Evolutionary conservation across 345 rosid genomes (phyloP).

Genomic region (Iberis pinnata): DNA sequence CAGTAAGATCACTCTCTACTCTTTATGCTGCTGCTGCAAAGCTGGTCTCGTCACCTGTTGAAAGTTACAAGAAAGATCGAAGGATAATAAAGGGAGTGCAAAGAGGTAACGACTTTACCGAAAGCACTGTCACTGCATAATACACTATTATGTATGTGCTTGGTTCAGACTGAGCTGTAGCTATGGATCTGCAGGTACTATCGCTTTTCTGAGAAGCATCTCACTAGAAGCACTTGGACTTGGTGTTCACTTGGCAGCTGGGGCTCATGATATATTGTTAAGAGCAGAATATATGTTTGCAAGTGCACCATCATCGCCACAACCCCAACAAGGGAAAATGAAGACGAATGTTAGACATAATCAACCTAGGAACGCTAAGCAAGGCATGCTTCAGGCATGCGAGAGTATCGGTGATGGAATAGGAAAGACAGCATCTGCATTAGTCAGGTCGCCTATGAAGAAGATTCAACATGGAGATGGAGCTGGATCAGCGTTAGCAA

Average conservation of each 20-base stretch:
- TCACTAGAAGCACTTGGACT: slow-evolving; percentile 92
- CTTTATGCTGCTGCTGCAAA: slow-evolving; percentile 74
- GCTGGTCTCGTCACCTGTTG: slow-evolving; percentile 78
- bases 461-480: slow-evolving; percentile 78
- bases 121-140: slow-evolving; percentile 1
- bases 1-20: slow-evolving; percentile 69
- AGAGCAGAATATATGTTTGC: slow-evolving; percentile 64
- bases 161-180: slow-evolving; percentile 9
- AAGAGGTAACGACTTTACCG: slow-evolving; percentile 55
- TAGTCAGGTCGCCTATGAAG: slow-evolving; percentile 71
- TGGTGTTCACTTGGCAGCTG: slow-evolving; percentile 93
- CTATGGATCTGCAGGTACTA: slow-evolving; percentile 50
- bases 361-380: slow-evolving; percentile 80
- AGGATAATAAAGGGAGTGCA: slow-evolving; percentile 83
- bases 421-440: slow-evolving; percentile 84
- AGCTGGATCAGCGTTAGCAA: slow-evolving; percentile 73
- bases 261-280: slow-evolving; percentile 69
- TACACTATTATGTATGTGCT: slow-evolving; percentile 3
- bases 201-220: slow-evolving; percentile 83
- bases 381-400: slow-evolving; percentile 87
- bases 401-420: slow-evolving; percentile 79
- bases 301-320: slow-evolving; percentile 50
- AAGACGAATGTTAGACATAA: slow-evolving; percentile 58
- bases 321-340: slow-evolving; percentile 36
- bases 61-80: slow-evolving; percentile 76